A percentile compares a stretch with the other conserved stretches of the same genome.
These are phyloP conservation scores for Aspergillus panamensis DNA, from an alignment of 495 filamentous ascomycete genomes.

Conservation along the genomic window DNA sequence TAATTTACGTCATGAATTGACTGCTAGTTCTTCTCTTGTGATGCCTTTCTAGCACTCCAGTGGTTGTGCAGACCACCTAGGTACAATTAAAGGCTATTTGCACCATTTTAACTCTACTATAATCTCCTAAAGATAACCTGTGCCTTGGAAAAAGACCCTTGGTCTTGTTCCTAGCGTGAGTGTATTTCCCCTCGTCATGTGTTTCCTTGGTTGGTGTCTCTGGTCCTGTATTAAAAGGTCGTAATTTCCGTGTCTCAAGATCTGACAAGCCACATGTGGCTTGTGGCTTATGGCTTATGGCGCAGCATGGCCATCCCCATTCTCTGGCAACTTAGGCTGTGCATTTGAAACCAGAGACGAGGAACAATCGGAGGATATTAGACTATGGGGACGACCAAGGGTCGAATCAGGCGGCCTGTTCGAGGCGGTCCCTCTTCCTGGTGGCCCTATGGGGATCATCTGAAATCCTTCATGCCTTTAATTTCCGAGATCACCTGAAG, in stretches of 20 bases:
- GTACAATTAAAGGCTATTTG: neutral
- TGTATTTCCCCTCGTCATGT: neutral
- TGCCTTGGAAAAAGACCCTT: neutral
- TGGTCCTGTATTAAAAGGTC: neutral
- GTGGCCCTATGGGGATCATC: neutral
- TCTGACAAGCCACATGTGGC: neutral
- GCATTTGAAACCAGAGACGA: neutral
- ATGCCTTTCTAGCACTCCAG: neutral
- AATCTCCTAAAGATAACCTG: no score
- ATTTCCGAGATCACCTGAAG: neutral
- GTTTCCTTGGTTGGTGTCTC: neutral
- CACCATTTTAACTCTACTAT: no score
- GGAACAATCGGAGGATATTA: neutral
- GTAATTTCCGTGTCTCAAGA: neutral
- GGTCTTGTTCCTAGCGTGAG: neutral
- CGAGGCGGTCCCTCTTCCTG: neutral
- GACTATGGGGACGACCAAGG: neutral
- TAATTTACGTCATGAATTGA: conserved; percentile 11
- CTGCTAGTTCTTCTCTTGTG: neutral
- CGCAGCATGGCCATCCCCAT: neutral
- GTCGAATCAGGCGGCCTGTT: neutral
- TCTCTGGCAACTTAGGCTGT: neutral
- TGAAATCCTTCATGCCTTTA: neutral
- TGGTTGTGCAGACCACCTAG: no score
- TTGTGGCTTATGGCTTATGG: neutral